Evolutionary conservation across 306 rosid species (phyloP).

Genomic region (Castanea mollissima): DNA sequence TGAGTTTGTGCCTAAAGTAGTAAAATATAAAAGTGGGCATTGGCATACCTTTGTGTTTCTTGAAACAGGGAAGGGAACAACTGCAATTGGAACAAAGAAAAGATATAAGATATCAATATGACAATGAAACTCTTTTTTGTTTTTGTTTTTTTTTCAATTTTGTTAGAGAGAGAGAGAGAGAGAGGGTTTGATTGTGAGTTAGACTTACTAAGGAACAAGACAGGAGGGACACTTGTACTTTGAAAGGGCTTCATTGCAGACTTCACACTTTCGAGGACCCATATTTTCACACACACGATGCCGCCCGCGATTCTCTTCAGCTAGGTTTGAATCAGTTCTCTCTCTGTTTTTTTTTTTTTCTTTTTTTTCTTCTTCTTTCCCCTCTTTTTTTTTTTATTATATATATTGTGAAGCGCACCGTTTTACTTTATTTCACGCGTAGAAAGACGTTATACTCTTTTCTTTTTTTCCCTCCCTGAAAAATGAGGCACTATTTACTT

Average conservation of each 20-base stretch:
- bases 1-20: background rate
- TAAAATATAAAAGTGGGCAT: background rate
- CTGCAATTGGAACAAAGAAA: slow-evolving; percentile 30
- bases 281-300: slow-evolving; percentile 9
- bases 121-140: background rate
- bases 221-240: slow-evolving; percentile 88
- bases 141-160: background rate
- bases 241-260: slow-evolving; percentile 65
- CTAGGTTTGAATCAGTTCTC: no score
- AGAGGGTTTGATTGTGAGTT: background rate
- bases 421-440: no score
- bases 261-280: slow-evolving; percentile 70
- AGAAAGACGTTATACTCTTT: no score
- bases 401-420: no score
- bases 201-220: slow-evolving; percentile 64
- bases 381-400: no score
- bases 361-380: no score
- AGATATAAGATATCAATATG: slow-evolving; percentile 4
- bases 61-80: slow-evolving; percentile 77
- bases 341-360: no score
- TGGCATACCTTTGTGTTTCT: slow-evolving; percentile 75
- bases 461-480: no score
- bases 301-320: no score
- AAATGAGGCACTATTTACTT: no score
- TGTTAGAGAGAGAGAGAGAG: no score